A percentile compares a stretch with the other conserved stretches of the same genome.
Conservation (phyloP, 495 filamentous ascomycete genomes). For the Trichoderma virens region DNA sequence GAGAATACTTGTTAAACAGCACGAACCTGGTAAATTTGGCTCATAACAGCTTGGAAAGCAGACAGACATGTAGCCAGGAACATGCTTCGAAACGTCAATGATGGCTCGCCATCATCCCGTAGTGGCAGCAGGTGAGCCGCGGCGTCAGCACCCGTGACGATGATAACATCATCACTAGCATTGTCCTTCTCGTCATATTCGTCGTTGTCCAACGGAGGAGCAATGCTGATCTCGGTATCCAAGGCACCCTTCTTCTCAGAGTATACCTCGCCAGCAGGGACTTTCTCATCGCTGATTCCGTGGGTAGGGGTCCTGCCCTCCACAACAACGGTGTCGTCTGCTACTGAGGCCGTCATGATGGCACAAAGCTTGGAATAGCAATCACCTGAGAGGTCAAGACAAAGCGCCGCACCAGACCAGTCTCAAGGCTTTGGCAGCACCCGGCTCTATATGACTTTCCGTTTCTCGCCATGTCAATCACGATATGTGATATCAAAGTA, state of each 20-base stretch:
- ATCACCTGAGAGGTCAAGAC: background rate
- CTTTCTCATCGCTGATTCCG: background rate
- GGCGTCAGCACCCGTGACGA: background rate
- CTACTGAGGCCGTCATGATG: background rate
- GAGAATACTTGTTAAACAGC: background rate
- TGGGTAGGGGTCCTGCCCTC: background rate
- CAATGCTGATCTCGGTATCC: slow-evolving; percentile 1
- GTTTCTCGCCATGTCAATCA: background rate
- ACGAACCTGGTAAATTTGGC: slow-evolving; percentile 36
- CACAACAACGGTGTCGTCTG: background rate
- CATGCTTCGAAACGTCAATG: slow-evolving; percentile 20
- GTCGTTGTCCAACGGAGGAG: slow-evolving; percentile 11
- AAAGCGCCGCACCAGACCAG: background rate
- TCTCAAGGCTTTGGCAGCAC: background rate
- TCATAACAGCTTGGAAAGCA: slow-evolving; percentile 42
- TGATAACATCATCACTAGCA: background rate
- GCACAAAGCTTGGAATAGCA: background rate
- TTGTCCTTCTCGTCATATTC: slow-evolving; percentile 14
- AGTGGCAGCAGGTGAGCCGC: slow-evolving; percentile 9
- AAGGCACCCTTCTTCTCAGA: background rate
- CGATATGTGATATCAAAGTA: background rate
- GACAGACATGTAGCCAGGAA: slow-evolving; percentile 36
- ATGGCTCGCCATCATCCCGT: slow-evolving; percentile 15
- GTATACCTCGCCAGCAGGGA: background rate
- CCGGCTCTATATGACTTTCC: background rate